Conservation (phyloP, 2,329 filamentous ascomycete genomes). For the Monosporascus ibericus region DNA sequence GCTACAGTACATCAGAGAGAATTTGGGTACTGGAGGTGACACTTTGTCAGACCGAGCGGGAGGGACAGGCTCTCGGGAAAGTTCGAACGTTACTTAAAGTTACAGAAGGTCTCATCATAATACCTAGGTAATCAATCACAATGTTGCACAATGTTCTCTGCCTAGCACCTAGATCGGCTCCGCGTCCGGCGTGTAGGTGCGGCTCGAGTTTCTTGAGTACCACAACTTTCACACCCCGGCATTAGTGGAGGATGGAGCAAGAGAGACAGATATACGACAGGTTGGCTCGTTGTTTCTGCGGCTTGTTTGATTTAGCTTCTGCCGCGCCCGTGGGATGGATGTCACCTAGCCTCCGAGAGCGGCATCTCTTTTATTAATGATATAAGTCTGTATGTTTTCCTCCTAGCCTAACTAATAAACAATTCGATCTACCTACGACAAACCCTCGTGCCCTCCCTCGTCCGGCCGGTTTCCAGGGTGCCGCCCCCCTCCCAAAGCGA, state of each 20-base stretch:
- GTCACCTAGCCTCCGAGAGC: slow-evolving; percentile 14
- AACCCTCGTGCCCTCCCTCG: not conserved
- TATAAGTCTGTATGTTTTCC: slow-evolving; percentile 1
- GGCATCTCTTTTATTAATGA: not conserved
- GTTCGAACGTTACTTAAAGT: slow-evolving; percentile 1
- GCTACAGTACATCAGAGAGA: not conserved
- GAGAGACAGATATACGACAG: not conserved
- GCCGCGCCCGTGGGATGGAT: slow-evolving; percentile 15
- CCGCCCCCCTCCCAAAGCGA: not conserved
- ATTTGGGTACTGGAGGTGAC: not conserved
- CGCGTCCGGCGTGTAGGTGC: not conserved
- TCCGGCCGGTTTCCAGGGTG: not conserved
- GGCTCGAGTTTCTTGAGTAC: not conserved
- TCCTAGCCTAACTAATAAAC: slow-evolving; percentile 9
- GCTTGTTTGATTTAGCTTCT: slow-evolving; percentile 2
- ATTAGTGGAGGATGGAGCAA: too few species aligned
- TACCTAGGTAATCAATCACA: not conserved
- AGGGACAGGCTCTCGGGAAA: not conserved
- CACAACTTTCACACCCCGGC: too few species aligned
- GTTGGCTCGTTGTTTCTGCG: not conserved
- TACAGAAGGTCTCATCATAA: slow-evolving; percentile 2
- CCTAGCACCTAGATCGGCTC: slow-evolving; percentile 1
- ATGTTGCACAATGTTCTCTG: slow-evolving; percentile 2
- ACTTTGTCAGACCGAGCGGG: slow-evolving; percentile 2
- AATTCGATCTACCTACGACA: slow-evolving; percentile 12